These are phyloP conservation scores for Citrus trifoliata DNA, from an alignment of 345 rosid species.

Conservation along the genomic window DNA sequence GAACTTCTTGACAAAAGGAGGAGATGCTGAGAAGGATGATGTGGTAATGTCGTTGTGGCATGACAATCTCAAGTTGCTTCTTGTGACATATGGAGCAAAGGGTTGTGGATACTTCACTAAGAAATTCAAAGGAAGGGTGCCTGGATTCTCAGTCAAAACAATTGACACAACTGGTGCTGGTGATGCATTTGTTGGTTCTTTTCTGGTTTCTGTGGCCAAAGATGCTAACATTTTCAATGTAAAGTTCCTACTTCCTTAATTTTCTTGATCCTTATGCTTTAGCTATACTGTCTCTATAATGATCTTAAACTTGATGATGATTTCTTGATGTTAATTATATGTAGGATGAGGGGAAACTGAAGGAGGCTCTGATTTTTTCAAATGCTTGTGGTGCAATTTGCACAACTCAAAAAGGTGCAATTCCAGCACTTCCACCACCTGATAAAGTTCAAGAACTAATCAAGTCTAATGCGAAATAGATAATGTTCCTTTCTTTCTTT, in stretches of 20 bases:
- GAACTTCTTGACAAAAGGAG: slow-evolving; percentile 43
- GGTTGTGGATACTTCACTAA: slow-evolving; percentile 66
- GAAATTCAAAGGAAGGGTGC: slow-evolving; percentile 48
- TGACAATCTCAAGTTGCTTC: slow-evolving; percentile 52
- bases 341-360: slow-evolving; percentile 50
- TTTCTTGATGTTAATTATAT: background rate
- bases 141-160: slow-evolving; percentile 49
- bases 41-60: slow-evolving; percentile 50
- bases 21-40: slow-evolving; percentile 53
- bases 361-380: slow-evolving; percentile 46
- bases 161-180: slow-evolving; percentile 76
- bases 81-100: slow-evolving; percentile 66
- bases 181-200: slow-evolving; percentile 61
- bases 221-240: slow-evolving; percentile 29
- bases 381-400: slow-evolving; percentile 70
- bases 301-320: background rate
- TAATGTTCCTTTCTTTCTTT: background rate
- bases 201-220: slow-evolving; percentile 39
- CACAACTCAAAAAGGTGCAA: slow-evolving; percentile 67
- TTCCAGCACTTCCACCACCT: slow-evolving; percentile 53
- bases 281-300: background rate
- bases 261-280: background rate
- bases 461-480: slow-evolving; percentile 24
- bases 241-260: background rate
- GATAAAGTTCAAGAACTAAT: slow-evolving; percentile 46